These are phyloP conservation scores for Ligustrum vulgare DNA, from an alignment of 257 asterid species.

Conservation along the genomic window DNA sequence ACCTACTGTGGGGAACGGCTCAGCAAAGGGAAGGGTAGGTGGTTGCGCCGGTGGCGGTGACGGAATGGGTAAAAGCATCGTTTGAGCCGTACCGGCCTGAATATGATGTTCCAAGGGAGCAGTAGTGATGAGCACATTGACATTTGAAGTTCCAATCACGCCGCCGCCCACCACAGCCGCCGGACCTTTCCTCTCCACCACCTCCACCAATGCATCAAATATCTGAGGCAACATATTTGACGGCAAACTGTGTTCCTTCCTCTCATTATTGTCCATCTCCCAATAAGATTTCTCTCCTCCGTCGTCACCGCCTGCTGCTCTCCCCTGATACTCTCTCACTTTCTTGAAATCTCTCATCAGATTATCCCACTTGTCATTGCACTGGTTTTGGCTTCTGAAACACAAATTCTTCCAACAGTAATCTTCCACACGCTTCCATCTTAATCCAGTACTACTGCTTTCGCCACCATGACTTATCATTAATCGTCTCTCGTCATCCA, in stretches of 20 bases:
- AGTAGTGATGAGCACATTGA: background rate
- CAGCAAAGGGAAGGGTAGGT: conserved; percentile 19
- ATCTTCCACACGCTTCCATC: conserved; percentile 99
- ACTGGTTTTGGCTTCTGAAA: conserved; percentile 87
- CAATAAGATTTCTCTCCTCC: conserved; percentile 52
- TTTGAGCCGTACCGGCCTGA: conserved; percentile 22
- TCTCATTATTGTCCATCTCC: conserved; percentile 70
- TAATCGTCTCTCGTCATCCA: conserved; percentile 78
- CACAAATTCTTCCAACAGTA: conserved; percentile 83
- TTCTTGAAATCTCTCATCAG: conserved; percentile 94
- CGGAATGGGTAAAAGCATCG: conserved; percentile 31
- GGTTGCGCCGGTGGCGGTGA: conserved; percentile 42
- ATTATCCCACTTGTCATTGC: conserved; percentile 96
- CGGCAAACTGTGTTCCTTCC: conserved; percentile 76
- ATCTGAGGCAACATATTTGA: conserved; percentile 80
- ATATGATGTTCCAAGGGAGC: conserved; percentile 37
- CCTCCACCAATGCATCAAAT: conserved; percentile 70
- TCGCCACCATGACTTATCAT: conserved; percentile 36
- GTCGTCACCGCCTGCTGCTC: conserved; percentile 18
- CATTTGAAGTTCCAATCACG: conserved; percentile 17
- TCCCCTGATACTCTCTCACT: conserved; percentile 66
- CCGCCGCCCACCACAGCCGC: background rate
- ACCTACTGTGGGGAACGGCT: conserved; percentile 68
- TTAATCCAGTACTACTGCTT: conserved; percentile 36
- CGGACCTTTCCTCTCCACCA: conserved; percentile 53